Conservation (phyloP, 257 asterid genomes). For the Nicotiana obtusifolia region DNA sequence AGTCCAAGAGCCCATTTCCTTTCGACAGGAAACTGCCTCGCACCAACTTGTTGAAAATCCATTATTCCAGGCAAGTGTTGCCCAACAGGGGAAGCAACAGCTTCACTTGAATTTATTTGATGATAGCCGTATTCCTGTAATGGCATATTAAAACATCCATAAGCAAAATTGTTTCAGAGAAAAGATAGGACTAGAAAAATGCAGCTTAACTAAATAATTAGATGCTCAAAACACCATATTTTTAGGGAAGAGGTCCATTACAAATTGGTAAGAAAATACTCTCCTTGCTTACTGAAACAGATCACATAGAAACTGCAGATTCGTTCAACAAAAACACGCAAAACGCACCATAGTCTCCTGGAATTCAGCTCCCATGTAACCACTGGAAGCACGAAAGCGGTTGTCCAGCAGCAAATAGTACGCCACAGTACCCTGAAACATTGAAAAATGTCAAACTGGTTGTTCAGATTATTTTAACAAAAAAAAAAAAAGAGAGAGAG, state of each 20-base stretch:
- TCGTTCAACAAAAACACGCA: constrained; percentile 6
- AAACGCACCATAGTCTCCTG: constrained; percentile 64
- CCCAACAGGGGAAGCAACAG: constrained; percentile 45
- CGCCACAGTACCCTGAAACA: constrained; percentile 76
- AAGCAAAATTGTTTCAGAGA: neutral
- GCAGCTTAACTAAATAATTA: neutral
- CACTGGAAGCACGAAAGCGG: constrained; percentile 63
- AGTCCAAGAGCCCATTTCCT: constrained; percentile 97
- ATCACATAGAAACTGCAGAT: neutral
- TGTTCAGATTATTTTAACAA: too few species aligned
- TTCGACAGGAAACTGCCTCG: constrained; percentile 56
- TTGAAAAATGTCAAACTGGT: neutral
- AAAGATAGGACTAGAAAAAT: neutral
- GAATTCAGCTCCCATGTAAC: constrained; percentile 91
- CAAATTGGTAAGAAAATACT: neutral
- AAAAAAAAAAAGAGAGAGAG: constrained; percentile 6
- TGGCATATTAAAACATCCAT: neutral
- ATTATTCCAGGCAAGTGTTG: constrained; percentile 49
- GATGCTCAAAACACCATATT: neutral
- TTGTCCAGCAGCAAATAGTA: constrained; percentile 86
- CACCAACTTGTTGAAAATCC: constrained; percentile 60
- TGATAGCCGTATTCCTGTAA: constrained; percentile 48
- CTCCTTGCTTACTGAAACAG: neutral
- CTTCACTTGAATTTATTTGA: constrained; percentile 43
- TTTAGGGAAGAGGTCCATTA: neutral